Evolutionary conservation across 495 filamentous ascomycete species (phyloP), one percentile per base, ranked within the genome.

Genomic region (Lophium mytilinum): DNA sequence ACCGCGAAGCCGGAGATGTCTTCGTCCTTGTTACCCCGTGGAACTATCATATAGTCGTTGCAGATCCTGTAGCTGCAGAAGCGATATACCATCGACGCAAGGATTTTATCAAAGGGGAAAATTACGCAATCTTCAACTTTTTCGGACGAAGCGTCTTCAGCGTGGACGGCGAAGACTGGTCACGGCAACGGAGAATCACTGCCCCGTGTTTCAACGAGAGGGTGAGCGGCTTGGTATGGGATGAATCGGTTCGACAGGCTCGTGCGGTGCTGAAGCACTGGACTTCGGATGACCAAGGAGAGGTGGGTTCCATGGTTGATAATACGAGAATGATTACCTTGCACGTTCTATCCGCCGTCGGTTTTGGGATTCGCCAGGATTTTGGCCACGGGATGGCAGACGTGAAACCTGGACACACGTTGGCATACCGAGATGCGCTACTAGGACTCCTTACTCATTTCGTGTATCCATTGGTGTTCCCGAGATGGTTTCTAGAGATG

Each of bases 91-190:
- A 15, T 17, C 15, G 19, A 8, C 41, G 41, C 15, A 45, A 45
- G 12, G 41, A 45, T 7, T 45, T 45, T 14, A 15, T 19, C 7
- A 45, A 45, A 19, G 15, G 15, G 41, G 5, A 45, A 2, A 15
- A 17, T 2, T 45, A 45, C 12, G 41, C 15, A 17, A 45, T 45
- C 15, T 45, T 45, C 8, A 45, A 45, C 14, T 15, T 45, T 45
- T 45, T 45, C 14, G 41, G 41, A 8, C 41, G 41, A 5, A 45
- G 19, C 41, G 41, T 73, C 3, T 76, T 79, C 60, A 73, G 62
- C 5, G 66, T 65, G 17, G 52, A 64, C 36, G 61, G 56, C 34
- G 47, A 56, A 15, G 57, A 64, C 9, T 64, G 61, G 61, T 5
- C 56, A 14, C 56, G 64, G 43, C 64, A 66, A 33, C 60, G 64